Percentiles rank a stretch among this genome's conserved stretches.
Evolutionary conservation across 352 stramenopile species (phyloP).

Genomic region (Globisporangium echinulatum): DNA sequence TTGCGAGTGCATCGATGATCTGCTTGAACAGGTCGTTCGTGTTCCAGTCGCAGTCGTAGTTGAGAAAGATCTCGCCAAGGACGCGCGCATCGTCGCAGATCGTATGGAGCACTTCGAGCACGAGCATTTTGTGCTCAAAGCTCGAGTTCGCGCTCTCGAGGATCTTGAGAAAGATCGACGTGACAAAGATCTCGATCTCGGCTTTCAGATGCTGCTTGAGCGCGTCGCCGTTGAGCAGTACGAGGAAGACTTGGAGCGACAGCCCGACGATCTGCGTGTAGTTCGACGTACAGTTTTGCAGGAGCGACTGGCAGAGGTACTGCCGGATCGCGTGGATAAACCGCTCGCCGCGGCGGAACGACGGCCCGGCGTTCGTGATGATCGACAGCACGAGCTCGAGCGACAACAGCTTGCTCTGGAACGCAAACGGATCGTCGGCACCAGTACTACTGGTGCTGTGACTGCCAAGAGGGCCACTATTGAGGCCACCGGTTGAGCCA

Average conservation of each 20-base stretch:
- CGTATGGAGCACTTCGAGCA: conserved; percentile 95
- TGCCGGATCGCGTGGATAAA: conserved; percentile 97
- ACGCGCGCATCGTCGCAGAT: conserved; percentile 94
- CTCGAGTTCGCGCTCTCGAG: conserved; percentile 96
- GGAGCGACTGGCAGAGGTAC: conserved; percentile 95
- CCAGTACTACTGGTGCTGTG: conserved; percentile 19
- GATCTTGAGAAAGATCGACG: conserved; percentile 97
- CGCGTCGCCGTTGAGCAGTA: conserved; percentile 82
- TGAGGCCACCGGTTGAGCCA: background rate
- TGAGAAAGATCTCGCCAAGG: conserved; percentile 98
- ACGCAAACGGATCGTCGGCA: conserved; percentile 87
- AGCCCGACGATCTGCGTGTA: conserved; percentile 95
- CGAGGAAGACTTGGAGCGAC: conserved; percentile 97
- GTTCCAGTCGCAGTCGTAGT: conserved; percentile 99
- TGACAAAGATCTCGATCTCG: conserved; percentile 99
- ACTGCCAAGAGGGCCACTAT: conserved; percentile 10
- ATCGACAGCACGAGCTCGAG: conserved; percentile 96
- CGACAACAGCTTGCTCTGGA: conserved; percentile 96
- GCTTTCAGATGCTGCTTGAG: conserved; percentile 93
- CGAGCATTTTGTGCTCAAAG: conserved; percentile 96
- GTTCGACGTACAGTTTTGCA: conserved; percentile 98
- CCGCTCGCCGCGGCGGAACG: conserved; percentile 92
- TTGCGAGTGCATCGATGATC: conserved; percentile 95
- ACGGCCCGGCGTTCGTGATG: conserved; percentile 94
- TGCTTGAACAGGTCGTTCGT: conserved; percentile 96